Conservation (phyloP, 2,329 filamentous ascomycete species). For the Beauveria brongniartii region DNA sequence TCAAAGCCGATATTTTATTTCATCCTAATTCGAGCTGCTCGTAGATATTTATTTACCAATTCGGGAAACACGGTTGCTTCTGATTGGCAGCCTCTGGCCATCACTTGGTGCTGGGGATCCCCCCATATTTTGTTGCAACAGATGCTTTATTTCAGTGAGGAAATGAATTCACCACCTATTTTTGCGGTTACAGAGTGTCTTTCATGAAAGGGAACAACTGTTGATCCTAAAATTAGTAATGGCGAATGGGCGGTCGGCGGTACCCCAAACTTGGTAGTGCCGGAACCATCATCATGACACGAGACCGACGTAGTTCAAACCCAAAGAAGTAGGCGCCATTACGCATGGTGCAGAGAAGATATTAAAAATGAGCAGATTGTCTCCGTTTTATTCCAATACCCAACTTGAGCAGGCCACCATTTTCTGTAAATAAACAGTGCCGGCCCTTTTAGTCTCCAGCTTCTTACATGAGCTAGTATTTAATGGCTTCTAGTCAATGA, state of each 20-base stretch:
- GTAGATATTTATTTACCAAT: too few species aligned
- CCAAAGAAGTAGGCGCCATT: not conserved
- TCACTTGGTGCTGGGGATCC: too few species aligned
- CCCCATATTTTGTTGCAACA: too few species aligned
- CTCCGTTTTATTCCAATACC: not conserved
- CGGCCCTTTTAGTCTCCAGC: not conserved
- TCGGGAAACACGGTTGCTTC: too few species aligned
- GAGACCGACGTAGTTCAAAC: not conserved
- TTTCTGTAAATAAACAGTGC: not conserved
- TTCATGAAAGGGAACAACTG: too few species aligned
- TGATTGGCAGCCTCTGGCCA: too few species aligned
- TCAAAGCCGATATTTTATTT: too few species aligned
- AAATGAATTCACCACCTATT: too few species aligned
- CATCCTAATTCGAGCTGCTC: too few species aligned
- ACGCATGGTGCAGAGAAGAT: not conserved
- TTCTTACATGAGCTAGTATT: not conserved
- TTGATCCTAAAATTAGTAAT: not conserved
- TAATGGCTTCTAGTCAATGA: not conserved
- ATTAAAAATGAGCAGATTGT: not conserved
- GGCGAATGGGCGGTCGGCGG: not conserved
- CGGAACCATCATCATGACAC: not conserved
- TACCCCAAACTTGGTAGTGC: not conserved
- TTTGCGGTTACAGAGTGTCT: too few species aligned
- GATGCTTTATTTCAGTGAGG: too few species aligned
- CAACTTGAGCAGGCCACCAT: not conserved